Conservation (phyloP, 2,329 filamentous ascomycete genomes). For the Rhexocercosporidium sp. region DNA sequence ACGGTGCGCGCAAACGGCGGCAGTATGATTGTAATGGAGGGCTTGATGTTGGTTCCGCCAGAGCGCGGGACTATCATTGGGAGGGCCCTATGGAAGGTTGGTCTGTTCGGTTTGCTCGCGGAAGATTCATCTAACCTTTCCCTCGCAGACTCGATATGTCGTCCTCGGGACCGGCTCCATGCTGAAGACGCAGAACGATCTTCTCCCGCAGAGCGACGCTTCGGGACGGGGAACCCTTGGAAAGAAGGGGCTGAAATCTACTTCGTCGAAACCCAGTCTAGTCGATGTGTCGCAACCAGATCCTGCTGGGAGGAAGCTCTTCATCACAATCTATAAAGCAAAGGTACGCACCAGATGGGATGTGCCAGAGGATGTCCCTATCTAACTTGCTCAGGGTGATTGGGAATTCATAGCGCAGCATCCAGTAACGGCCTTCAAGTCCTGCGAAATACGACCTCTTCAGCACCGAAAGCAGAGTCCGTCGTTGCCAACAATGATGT, state of each 20-base stretch:
- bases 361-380: not conserved
- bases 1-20: conserved; percentile 39
- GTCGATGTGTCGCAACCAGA: conserved; percentile 31
- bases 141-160: conserved; percentile 60
- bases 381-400: conserved; percentile 39
- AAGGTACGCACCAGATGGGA: conserved; percentile 38
- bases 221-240: conserved; percentile 19
- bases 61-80: conserved; percentile 58
- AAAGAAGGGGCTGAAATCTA: conserved; percentile 33
- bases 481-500: conserved; percentile 62
- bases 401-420: conserved; percentile 41
- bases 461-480: conserved; percentile 67
- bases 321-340: conserved; percentile 43
- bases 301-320: conserved; percentile 32
- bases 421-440: conserved; percentile 41
- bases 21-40: conserved; percentile 53
- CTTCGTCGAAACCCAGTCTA: conserved; percentile 39
- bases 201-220: conserved; percentile 23
- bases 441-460: conserved; percentile 55
- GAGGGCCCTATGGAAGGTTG: conserved; percentile 58
- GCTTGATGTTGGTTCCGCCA: conserved; percentile 54
- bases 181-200: conserved; percentile 55
- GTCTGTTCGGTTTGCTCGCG: conserved; percentile 24
- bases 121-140: conserved; percentile 18
- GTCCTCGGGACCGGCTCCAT: conserved; percentile 55